phyloP scores from a whole-genome alignment of 257 asterid species.

The Solanum piurae region DNA sequence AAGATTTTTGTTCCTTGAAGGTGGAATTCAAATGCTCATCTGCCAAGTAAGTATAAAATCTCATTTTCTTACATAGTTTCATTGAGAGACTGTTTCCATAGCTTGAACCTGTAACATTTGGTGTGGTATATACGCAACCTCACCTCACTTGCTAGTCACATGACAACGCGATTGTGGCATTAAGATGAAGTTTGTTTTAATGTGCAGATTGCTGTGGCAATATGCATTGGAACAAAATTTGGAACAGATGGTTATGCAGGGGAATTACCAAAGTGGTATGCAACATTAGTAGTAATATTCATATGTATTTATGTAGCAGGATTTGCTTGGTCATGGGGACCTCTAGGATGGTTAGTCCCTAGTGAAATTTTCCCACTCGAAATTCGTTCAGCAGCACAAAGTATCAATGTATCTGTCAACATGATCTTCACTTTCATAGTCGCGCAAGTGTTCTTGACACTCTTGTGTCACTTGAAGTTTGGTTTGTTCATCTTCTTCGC shows the following conservation, averaged over 20 bases:
- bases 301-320: constrained; percentile 69
- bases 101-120: background rate
- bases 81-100: background rate
- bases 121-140: background rate
- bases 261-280: constrained; percentile 55
- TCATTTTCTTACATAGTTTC: background rate
- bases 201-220: constrained; percentile 43
- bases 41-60: constrained; percentile 37
- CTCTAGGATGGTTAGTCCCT: constrained; percentile 77
- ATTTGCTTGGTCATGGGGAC: constrained; percentile 94
- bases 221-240: constrained; percentile 48
- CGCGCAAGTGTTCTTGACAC: constrained; percentile 55
- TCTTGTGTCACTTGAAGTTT: constrained; percentile 68
- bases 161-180: background rate
- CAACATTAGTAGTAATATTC: constrained; percentile 48
- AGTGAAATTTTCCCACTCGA: constrained; percentile 84
- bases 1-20: constrained; percentile 54
- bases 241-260: constrained; percentile 47
- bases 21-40: constrained; percentile 60
- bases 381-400: constrained; percentile 74
- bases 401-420: constrained; percentile 64
- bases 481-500: constrained; percentile 73
- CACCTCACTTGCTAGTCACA: background rate
- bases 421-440: constrained; percentile 56
- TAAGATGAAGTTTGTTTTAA: background rate